Evolutionary conservation across 371 early-diverging fungal species (phyloP).

Genomic region (Dipsacomyces acuminosporus): DNA sequence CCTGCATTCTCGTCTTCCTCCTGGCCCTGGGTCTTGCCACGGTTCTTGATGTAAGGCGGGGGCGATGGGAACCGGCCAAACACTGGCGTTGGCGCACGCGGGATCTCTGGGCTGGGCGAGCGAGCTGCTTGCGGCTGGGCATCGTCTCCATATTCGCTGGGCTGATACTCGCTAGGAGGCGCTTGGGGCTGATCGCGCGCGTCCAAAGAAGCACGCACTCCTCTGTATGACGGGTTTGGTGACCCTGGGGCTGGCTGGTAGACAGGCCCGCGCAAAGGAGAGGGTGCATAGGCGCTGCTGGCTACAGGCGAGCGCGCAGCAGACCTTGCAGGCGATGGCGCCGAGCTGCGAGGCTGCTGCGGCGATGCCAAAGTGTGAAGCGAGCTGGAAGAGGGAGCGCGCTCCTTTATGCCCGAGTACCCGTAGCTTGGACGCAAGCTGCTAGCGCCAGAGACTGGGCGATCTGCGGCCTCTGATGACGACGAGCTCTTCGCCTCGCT

Average conservation of each 20-base stretch:
- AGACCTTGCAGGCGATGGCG: slow-evolving; percentile 15
- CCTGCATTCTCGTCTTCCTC: slow-evolving; percentile 7
- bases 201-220: neutral
- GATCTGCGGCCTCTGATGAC: slow-evolving; percentile 16
- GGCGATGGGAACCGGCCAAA: slow-evolving; percentile 50
- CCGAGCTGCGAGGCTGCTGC: slow-evolving; percentile 10
- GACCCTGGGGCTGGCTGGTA: slow-evolving; percentile 17
- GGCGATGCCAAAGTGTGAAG: slow-evolving; percentile 2
- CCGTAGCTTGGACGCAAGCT: slow-evolving; percentile 7
- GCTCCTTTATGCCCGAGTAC: neutral
- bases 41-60: slow-evolving; percentile 46
- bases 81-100: slow-evolving; percentile 42
- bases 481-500: slow-evolving; percentile 25
- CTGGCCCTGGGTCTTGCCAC: slow-evolving; percentile 15
- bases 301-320: slow-evolving; percentile 13
- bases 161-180: neutral
- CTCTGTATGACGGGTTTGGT: neutral
- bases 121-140: slow-evolving; percentile 6
- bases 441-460: slow-evolving; percentile 7
- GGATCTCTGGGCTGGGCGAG: slow-evolving; percentile 34
- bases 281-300: slow-evolving; percentile 16
- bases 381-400: neutral
- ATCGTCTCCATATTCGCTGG: slow-evolving; percentile 1
- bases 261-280: slow-evolving; percentile 28
- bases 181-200: neutral